Evolutionary conservation across 192 early-diverging fungal species (phyloP), one percentile per base, ranked within the genome.

Genomic region (Dissophora ornata): DNA sequence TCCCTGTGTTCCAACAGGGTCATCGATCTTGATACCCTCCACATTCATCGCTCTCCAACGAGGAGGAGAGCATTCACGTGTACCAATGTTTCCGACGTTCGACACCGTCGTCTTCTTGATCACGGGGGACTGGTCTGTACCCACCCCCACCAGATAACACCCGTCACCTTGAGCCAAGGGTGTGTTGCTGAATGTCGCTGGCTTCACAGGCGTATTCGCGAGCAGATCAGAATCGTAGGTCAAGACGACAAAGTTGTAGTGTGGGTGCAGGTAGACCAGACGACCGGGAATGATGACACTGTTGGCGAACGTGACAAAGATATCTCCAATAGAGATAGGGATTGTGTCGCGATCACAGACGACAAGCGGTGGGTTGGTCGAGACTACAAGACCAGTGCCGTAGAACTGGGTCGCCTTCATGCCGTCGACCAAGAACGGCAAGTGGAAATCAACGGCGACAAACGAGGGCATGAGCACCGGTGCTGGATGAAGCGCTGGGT

Each of bases 281-380:
- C 88, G 89, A 19, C 88, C 97, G 0, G 95, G 96, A 60, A 98
- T 90, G 42, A 93, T 90, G n/a, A 95, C 88, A 30, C 90, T 90
- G 66, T 95, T 92, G 42, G 91, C 94, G 75, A 98, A 90, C 0
- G 92, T 94, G 33, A 98, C 81, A 40, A 85, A 84, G 28, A 96
- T 83, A 54, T 95, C 93, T 29, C 94, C 92, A 48, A 94, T 77
- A 29, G 82, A 85, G 66, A 92, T 87, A 1, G 91, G 91, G 11
- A 98, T 89, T 19, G 92, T 92, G 56, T 91, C 89, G 19, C 95
- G 90, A 47, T 91, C 87, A 51, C 92, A 91, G 13, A 95, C 84
- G 25, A 97, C 91, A 41, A 98, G 70, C 7, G 95, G 95, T 38
- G 83, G 85, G 55, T 89, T 81, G 2, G 87, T 90, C 42, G 95